Base-by-base conservation (phyloP, 1,284 basidiomycete species). In the Schizophyllum commune region DNA sequence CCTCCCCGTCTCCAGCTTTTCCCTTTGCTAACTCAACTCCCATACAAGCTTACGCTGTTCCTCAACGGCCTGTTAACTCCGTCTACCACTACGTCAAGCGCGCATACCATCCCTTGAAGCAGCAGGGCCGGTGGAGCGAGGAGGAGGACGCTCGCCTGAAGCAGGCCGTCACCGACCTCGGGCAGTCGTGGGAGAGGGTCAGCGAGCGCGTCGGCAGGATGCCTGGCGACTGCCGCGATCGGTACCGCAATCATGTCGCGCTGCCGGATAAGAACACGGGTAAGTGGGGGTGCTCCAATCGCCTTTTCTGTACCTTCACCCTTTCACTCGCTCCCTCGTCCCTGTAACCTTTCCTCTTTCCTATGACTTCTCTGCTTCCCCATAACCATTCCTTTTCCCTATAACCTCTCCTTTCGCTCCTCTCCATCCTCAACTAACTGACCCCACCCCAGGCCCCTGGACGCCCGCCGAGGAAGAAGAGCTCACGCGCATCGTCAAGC, bases 51-150 rank as follows among this genome's bases (percentile, higher is more conserved):
- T 69, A 78, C 56, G 81, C 88, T 19, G 75, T 94, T 52, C 84
- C 88, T 56, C 78, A 85, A 63, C 84, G 92, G 9, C 89, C 90
- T 2, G 83, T 94, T 61, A 85, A 88, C 55, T 86, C 90, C 21
- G 86, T 94, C 4, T 94, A 92, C 70, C 89, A 93, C 67, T 83
- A 91, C 69, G 82, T 92, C 57, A 82, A 86, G 56, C 77, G 92
- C 61, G 75, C 75, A 4, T 82, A 83, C 63, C 86, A 93, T 69
- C 89, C 89, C 2, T 70, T 85, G 61, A 81, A 82, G 58, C 78
- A 79, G 60, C 83, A 86, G 70, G 91, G 91, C 0, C 80, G 81
- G 63, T 94, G 91, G 92, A 77, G 77, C 56, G 67, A 76, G 8
- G 77, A 82, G 7, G 89, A 94, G 69, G 91, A 94, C 70, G 79